Evolutionary conservation across 1,284 basidiomycete species (phyloP), one percentile per base, ranked within the genome.

Genomic region (Puccinia coronata): DNA sequence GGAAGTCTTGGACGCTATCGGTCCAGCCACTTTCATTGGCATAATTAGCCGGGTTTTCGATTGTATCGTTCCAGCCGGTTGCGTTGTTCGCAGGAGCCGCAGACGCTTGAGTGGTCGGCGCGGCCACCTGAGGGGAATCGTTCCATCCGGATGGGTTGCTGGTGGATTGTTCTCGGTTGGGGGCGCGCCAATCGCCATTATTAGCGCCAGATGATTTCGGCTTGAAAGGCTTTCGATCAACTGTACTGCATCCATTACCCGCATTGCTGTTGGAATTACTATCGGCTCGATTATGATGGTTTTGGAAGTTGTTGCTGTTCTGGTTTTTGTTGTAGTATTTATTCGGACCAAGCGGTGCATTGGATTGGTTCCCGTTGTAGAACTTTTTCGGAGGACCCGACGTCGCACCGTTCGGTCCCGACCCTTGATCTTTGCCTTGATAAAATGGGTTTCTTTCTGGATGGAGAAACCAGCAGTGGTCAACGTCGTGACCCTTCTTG

Each of bases 401-500:
- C 43, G 43, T 49, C 47, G 31, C 18, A 47, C 39, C 43, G 18
- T 67, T 20, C 20, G 36, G 9, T 5, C 9, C 28, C 20, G 36
- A 8, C 23, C 39, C 20, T 18, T 65, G 39, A 11, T 28, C 31
- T 18, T 65, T 67, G 31, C 6, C 41, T 70, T 70, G n/a, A 49
- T 1, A 28, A 34, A 70, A 70, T 14, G 67, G 67, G 20, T 49
- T 70, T 36, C n/a, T 25, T 49, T 70, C 67, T 16, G 67, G 67
- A 70, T 70, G 67, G 41, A 49, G n/a, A 25, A 49, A 47, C 67
- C 67, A 49, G 14, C 67, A 70, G n/a, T 51, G 41, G 34, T 70
- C 28, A 25, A 70, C 28, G 43, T 70, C 67, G n/a, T 70, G 67
- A 43, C 67, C 67, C 47, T 51, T 47, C 25, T 70, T 70, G 41